phyloP scores from a whole-genome alignment of 352 stramenopile genomes.

The Plasmopara viticola region DNA sequence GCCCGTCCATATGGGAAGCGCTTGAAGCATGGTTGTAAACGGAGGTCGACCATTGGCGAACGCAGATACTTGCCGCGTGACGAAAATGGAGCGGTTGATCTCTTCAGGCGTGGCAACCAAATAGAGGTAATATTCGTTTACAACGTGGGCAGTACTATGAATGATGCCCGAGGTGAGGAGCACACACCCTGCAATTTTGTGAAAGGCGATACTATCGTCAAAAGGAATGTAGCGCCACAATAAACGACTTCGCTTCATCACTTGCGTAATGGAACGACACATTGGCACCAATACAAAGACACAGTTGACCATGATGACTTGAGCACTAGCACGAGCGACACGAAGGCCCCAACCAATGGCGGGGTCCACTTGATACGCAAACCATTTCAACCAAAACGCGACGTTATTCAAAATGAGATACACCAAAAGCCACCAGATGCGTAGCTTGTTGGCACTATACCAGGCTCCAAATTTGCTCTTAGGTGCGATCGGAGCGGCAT shows the following conservation, averaged over 20 bases:
- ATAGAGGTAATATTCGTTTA: conserved; percentile 71
- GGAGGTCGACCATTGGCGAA: conserved; percentile 49
- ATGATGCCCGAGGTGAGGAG: conserved; percentile 49
- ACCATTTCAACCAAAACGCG: conserved; percentile 74
- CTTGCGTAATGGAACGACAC: conserved; percentile 66
- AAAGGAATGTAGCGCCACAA: conserved; percentile 75
- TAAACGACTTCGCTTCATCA: conserved; percentile 59
- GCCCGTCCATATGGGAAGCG: conserved; percentile 62
- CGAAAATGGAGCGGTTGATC: conserved; percentile 52
- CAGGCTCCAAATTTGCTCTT: conserved; percentile 61
- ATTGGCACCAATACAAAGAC: conserved; percentile 73
- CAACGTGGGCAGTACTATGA: conserved; percentile 58
- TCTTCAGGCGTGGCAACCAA: conserved; percentile 55
- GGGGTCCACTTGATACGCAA: conserved; percentile 62
- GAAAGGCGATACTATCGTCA: conserved; percentile 72
- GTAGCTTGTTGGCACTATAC: conserved; percentile 67
- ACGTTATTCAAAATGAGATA: conserved; percentile 63
- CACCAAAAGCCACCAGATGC: conserved; percentile 73
- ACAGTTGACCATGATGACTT: conserved; percentile 75
- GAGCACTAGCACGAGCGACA: conserved; percentile 61
- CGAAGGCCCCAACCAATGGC: conserved; percentile 67
- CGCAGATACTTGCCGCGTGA: conserved; percentile 40
- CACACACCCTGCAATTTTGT: conserved; percentile 68
- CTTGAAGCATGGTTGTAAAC: conserved; percentile 61
- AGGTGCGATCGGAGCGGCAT: conserved; percentile 20